phyloP scores from a whole-genome alignment of 2,329 filamentous ascomycete species.

The Penicillium crustosum region DNA sequence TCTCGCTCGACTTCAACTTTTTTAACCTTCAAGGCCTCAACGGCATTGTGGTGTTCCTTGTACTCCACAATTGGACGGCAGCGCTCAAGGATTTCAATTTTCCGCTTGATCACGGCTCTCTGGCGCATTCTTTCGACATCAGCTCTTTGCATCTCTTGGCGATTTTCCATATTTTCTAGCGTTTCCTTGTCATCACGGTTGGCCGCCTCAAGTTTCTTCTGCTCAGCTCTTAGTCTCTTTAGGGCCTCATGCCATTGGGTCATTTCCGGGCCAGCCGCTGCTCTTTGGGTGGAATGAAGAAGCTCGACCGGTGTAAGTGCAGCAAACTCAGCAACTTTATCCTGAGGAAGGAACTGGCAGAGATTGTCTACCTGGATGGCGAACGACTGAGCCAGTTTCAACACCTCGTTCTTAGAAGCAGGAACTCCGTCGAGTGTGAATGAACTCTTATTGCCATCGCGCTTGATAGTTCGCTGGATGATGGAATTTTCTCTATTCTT shows the following conservation, averaged over 20 bases:
- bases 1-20: constrained; percentile 58
- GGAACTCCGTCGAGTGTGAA: constrained; percentile 73
- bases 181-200: constrained; percentile 61
- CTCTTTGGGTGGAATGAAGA: constrained; percentile 80
- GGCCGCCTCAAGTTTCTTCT: constrained; percentile 63
- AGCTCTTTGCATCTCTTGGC: constrained; percentile 71
- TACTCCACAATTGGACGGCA: constrained; percentile 68
- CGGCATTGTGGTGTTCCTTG: constrained; percentile 52
- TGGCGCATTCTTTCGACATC: constrained; percentile 84
- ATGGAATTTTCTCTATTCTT: constrained; percentile 62
- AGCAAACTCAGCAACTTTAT: constrained; percentile 92
- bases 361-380: constrained; percentile 97
- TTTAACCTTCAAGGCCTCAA: constrained; percentile 55
- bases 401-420: constrained; percentile 62
- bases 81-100: constrained; percentile 64
- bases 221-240: constrained; percentile 66
- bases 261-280: constrained; percentile 81
- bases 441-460: constrained; percentile 76
- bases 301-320: constrained; percentile 77
- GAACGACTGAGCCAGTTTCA: constrained; percentile 66
- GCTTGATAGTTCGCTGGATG: constrained; percentile 72
- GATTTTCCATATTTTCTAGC: constrained; percentile 66
- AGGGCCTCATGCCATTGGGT: constrained; percentile 73
- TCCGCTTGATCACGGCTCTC: constrained; percentile 65
- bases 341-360: constrained; percentile 94